Evolutionary conservation across 2,329 filamentous ascomycete genomes (phyloP), one percentile per base, ranked within the genome.

Genomic region (Epichloe baconii): DNA sequence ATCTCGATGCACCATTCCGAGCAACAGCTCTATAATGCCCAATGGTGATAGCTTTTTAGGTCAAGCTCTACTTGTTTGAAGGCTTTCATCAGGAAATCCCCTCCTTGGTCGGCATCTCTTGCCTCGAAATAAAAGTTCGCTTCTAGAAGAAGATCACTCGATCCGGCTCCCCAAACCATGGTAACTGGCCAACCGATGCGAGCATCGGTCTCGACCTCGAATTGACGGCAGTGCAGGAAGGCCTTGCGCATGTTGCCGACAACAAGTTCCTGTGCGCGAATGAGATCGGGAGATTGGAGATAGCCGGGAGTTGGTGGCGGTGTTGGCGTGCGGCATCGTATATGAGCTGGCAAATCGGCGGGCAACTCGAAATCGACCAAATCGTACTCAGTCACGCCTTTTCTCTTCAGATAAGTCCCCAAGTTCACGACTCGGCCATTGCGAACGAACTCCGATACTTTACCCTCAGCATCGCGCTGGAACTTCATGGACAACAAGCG

Each of bases 331-430:
- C 70, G 68, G 48, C 70, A 72, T 56, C 68, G 67, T 34, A 72
- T 66, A 48, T 72, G 69, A 2, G 67, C 64, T 21, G 70, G 70
- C 19, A 72, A 62, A 53, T 72, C 66, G 48, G 68, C 66, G 14
- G 69, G 64, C 41, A 67, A 59, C 53, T 72, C 68, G 49, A 72
- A 71, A 56, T 73, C 71, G 44, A 73, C 65, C 55, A 77, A 66
- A 52, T 76, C 74, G 57, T 75, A 75, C 56, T 76, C 73, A 11
- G 74, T 75, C 23, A 76, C 72, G 35, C 74, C 74, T 56, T 77
- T 77, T 49, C 74, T 66, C 59, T 75, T 75, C 21, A 77, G 62
- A 56, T 77, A 77, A 12, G 73, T 75, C 45, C 73, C 71, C 48
- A 77, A 62, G 50, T 75, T 74, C 48, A 77, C 72, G 21, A 76